These are phyloP conservation scores for Piloderma croceum DNA, from an alignment of 768 basidiomycete species.

Conservation along the genomic window DNA sequence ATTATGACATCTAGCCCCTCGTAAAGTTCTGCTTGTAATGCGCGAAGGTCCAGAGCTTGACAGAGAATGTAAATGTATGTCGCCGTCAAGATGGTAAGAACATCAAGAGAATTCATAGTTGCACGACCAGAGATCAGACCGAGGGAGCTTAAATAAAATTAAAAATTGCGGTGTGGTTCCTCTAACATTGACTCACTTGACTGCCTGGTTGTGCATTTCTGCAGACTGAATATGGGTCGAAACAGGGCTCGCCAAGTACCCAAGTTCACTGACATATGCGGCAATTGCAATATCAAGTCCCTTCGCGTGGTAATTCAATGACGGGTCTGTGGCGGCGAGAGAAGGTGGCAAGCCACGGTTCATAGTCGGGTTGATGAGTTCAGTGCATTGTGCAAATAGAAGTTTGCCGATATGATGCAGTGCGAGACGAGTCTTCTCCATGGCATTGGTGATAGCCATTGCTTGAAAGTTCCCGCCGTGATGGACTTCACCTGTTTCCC, in stretches of 20 bases:
- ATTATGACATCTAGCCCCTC: conserved; percentile 43
- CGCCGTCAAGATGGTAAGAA: conserved; percentile 66
- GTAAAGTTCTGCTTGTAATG: conserved; percentile 63
- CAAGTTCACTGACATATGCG: conserved; percentile 77
- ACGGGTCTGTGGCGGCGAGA: conserved; percentile 73
- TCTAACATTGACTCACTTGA: conserved; percentile 54
- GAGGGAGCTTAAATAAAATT: conserved; percentile 50
- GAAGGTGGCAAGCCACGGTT: conserved; percentile 79
- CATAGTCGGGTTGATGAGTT: conserved; percentile 52
- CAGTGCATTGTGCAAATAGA: conserved; percentile 45
- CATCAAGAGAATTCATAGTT: conserved; percentile 72
- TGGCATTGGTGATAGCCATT: conserved; percentile 71
- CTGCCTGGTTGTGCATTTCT: conserved; percentile 89
- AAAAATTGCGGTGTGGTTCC: neutral
- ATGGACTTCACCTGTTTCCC: conserved; percentile 58
- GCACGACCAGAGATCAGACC: conserved; percentile 80
- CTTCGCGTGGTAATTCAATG: conserved; percentile 78
- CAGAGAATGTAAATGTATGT: conserved; percentile 72
- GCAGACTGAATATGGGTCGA: conserved; percentile 81
- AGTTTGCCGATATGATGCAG: conserved; percentile 48
- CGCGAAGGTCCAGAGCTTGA: conserved; percentile 83
- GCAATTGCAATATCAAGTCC: conserved; percentile 82
- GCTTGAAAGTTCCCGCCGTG: conserved; percentile 91
- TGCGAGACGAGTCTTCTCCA: conserved; percentile 39
- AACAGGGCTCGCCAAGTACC: conserved; percentile 77